Percentiles rank a stretch among this genome's conserved stretches.
Conservation (phyloP, 257 asterid genomes). For the Verbascum thapsus region DNA sequence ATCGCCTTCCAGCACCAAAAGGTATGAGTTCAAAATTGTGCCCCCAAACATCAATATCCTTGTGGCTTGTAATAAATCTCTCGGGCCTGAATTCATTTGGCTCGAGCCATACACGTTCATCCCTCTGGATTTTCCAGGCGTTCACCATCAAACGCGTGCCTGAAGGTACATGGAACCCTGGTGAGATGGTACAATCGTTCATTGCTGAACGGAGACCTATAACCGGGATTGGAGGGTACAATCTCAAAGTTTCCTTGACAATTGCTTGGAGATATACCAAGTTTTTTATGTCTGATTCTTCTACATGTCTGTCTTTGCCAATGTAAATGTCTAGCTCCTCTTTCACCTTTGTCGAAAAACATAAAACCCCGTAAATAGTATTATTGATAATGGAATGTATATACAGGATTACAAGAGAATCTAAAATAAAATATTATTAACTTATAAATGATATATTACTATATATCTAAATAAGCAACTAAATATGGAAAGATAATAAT, state of each 20-base stretch:
- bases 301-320: constrained; percentile 9
- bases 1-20: constrained; percentile 32
- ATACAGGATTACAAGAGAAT: too few species aligned
- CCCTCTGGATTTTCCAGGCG: constrained; percentile 33
- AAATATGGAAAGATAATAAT: too few species aligned
- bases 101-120: constrained; percentile 20
- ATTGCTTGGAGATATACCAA: constrained; percentile 29
- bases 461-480: too few species aligned
- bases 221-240: constrained; percentile 29
- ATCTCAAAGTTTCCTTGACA: constrained; percentile 35
- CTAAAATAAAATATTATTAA: too few species aligned
- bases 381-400: too few species aligned
- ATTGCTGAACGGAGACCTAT: constrained; percentile 24
- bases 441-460: too few species aligned
- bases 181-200: constrained; percentile 30
- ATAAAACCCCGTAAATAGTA: too few species aligned
- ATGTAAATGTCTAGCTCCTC: constrained; percentile 22
- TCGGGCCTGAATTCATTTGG: constrained; percentile 30
- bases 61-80: constrained; percentile 31
- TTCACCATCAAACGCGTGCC: constrained; percentile 32
- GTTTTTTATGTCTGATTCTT: constrained; percentile 28
- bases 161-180: constrained; percentile 25
- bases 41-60: constrained; percentile 27
- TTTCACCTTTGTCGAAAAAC: too few species aligned
- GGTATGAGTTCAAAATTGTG: constrained; percentile 26